phyloP scores from a whole-genome alignment of 768 basidiomycete species.

The Porpolomopsis calyptriformis region DNA sequence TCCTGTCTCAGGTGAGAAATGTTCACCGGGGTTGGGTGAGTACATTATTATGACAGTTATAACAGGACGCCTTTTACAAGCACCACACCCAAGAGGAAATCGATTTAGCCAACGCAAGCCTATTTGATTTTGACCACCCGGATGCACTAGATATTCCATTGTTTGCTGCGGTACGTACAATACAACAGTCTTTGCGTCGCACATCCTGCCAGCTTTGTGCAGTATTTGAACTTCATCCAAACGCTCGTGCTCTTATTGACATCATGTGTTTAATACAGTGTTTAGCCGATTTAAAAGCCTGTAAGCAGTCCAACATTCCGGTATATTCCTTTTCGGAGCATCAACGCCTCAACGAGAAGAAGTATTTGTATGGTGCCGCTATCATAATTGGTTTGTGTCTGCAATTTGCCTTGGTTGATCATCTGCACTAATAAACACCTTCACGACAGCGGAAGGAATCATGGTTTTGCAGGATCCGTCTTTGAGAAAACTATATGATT shows the following conservation, averaged over 20 bases:
- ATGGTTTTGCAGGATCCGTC: constrained; percentile 76
- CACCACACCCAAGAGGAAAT: constrained; percentile 69
- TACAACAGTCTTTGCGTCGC: constrained; percentile 1
- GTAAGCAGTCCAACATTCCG: constrained; percentile 80
- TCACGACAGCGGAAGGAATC: constrained; percentile 70
- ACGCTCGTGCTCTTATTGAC: neutral
- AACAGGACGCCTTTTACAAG: constrained; percentile 93
- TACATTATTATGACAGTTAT: too few species aligned
- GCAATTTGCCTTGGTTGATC: neutral
- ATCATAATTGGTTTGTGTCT: constrained; percentile 65
- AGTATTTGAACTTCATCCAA: constrained; percentile 1
- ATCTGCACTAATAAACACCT: neutral
- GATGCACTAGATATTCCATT: constrained; percentile 85
- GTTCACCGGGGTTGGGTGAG: neutral
- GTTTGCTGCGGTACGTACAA: constrained; percentile 58
- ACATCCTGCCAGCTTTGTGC: neutral
- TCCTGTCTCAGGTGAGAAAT: constrained; percentile 66
- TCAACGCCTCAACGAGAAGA: constrained; percentile 66
- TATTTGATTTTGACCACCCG: constrained; percentile 85
- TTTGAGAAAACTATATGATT: constrained; percentile 76
- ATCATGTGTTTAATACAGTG: constrained; percentile 39
- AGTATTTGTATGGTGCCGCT: constrained; percentile 88
- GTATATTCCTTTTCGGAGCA: constrained; percentile 91
- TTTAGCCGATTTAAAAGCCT: constrained; percentile 72
- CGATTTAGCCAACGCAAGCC: constrained; percentile 68